Evolutionary conservation across 2,329 filamentous ascomycete genomes (phyloP).

Genomic region (Calonectria ilicicola): DNA sequence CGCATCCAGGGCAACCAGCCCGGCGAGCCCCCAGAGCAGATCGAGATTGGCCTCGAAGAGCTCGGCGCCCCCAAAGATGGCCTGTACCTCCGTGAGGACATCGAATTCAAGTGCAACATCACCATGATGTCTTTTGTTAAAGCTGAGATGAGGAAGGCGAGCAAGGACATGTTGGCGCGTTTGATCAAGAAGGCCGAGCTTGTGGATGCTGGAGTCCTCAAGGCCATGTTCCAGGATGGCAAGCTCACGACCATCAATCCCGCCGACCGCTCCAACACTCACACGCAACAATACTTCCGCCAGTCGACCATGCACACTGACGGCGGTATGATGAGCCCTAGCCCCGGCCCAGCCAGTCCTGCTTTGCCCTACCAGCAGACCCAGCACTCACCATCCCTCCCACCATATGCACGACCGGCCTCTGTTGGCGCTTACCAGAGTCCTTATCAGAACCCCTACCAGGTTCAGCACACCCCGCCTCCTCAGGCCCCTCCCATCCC

Average conservation of each 20-base stretch:
- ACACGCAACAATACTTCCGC: constrained; percentile 51
- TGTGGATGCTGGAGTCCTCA: constrained; percentile 73
- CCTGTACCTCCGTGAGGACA: constrained; percentile 76
- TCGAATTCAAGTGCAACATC: constrained; percentile 78
- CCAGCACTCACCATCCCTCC: constrained; percentile 42
- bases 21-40: constrained; percentile 71
- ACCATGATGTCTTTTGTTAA: constrained; percentile 75
- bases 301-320: constrained; percentile 39
- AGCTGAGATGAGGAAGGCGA: constrained; percentile 73
- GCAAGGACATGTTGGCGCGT: constrained; percentile 75
- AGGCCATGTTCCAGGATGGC: constrained; percentile 76
- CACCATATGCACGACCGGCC: constrained; percentile 17
- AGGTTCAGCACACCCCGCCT: constrained; percentile 37
- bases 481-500: constrained; percentile 41
- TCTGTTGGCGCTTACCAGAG: constrained; percentile 23
- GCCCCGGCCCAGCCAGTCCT: constrained; percentile 14
- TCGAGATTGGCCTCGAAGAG: constrained; percentile 69
- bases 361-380: constrained; percentile 34
- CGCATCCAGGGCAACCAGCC: constrained; percentile 77
- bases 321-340: neutral
- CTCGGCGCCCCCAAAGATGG: constrained; percentile 73
- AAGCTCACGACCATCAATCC: constrained; percentile 70
- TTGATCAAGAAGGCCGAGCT: constrained; percentile 80
- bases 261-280: constrained; percentile 58
- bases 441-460: constrained; percentile 31